These are phyloP conservation scores for Lonicera japonica DNA, from an alignment of 129 eudicot species.

Conservation along the genomic window DNA sequence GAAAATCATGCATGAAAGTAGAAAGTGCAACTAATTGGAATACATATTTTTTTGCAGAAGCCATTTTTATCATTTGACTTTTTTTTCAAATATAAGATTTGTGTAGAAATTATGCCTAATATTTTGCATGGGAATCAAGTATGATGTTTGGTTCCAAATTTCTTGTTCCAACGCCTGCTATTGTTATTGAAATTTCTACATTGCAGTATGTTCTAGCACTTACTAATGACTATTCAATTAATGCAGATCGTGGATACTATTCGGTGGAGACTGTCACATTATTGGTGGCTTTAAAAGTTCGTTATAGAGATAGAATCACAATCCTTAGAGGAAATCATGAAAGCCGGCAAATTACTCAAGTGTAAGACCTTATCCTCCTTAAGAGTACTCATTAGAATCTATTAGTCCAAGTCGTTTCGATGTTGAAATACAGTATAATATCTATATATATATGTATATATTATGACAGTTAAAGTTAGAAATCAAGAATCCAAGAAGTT, in stretches of 20 bases:
- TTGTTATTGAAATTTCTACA: slow-evolving; percentile 1
- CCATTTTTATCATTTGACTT: too few species aligned
- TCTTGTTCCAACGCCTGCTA: not conserved
- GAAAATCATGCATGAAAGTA: too few species aligned
- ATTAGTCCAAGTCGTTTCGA: not conserved
- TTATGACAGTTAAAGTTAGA: too few species aligned
- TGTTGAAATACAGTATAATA: not conserved
- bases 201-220: not conserved
- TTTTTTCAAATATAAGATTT: not conserved
- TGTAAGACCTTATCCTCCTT: slow-evolving; percentile 47
- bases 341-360: slow-evolving; percentile 96
- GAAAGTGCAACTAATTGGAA: not conserved
- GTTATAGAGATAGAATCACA: slow-evolving; percentile 86
- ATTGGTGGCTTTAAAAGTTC: slow-evolving; percentile 83
- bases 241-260: slow-evolving; percentile 94
- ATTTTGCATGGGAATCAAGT: not conserved
- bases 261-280: slow-evolving; percentile 91
- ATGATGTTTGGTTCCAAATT: not conserved
- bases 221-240: not conserved
- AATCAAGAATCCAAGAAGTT: too few species aligned
- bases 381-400: not conserved
- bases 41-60: not conserved
- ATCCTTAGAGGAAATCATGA: slow-evolving; percentile 93
- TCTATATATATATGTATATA: too few species aligned
- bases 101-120: not conserved